phyloP scores from a whole-genome alignment of 257 asterid genomes.

The Solanum verrucosum region DNA sequence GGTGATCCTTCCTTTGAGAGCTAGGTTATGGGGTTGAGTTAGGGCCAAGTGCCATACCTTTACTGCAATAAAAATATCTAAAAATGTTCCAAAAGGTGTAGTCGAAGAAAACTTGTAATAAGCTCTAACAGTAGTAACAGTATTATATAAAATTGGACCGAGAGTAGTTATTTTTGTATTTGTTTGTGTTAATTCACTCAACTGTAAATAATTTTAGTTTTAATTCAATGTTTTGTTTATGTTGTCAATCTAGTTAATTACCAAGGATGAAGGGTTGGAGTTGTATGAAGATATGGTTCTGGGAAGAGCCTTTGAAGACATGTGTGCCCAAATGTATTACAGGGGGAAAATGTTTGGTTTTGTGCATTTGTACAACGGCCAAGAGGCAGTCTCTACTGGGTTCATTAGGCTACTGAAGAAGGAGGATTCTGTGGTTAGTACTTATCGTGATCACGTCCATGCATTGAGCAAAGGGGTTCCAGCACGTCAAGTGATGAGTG shows the following conservation, averaged over 20 bases:
- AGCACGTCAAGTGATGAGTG: constrained; percentile 91
- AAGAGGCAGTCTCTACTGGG: constrained; percentile 97
- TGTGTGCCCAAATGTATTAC: constrained; percentile 99
- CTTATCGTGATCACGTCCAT: constrained; percentile 95
- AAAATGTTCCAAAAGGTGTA: neutral
- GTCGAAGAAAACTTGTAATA: neutral
- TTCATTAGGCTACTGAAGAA: constrained; percentile 79
- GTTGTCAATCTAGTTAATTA: constrained; percentile 37
- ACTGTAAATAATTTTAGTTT: neutral
- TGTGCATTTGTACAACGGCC: constrained; percentile 94
- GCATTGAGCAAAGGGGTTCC: constrained; percentile 97
- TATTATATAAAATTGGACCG: neutral
- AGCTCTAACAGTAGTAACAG: neutral
- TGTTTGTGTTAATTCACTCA: neutral
- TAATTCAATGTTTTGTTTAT: neutral
- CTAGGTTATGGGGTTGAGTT: neutral
- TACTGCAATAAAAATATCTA: neutral
- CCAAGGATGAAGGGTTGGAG: constrained; percentile 81
- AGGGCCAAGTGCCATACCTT: neutral
- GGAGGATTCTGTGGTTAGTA: constrained; percentile 81
- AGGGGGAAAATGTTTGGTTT: constrained; percentile 98
- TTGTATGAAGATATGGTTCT: constrained; percentile 85
- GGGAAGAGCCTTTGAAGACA: constrained; percentile 91
- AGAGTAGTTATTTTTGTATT: neutral
- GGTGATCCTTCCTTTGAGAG: neutral